These are phyloP conservation scores for Lachnellula willkommii DNA, from an alignment of 2,329 filamentous ascomycete genomes.

Conservation along the genomic window DNA sequence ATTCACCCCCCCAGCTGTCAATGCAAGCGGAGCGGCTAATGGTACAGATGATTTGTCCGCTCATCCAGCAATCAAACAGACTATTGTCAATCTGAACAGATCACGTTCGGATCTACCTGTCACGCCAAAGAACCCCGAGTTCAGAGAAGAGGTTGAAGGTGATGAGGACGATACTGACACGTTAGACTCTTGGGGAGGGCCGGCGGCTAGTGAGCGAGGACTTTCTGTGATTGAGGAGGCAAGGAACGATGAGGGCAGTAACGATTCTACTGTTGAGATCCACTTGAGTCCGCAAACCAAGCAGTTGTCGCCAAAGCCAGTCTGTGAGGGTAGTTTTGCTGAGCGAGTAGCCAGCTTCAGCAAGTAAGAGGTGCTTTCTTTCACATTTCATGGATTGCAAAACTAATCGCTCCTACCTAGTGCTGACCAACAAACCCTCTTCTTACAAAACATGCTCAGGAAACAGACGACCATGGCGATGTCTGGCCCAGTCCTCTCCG, in stretches of 20 bases:
- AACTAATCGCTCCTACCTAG: slow-evolving; percentile 11
- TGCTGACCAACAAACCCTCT: slow-evolving; percentile 26
- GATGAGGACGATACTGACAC: slow-evolving; percentile 13
- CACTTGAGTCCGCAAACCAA: slow-evolving; percentile 14
- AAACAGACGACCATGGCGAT: slow-evolving; percentile 19
- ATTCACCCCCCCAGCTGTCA: neutral
- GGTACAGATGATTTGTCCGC: slow-evolving; percentile 11
- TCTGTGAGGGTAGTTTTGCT: slow-evolving; percentile 13
- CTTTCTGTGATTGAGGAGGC: neutral
- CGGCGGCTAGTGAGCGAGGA: slow-evolving; percentile 1
- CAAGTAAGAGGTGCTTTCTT: slow-evolving; percentile 17
- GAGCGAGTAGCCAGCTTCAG: slow-evolving; percentile 24
- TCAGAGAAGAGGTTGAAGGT: neutral
- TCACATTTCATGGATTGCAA: neutral
- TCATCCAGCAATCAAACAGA: neutral
- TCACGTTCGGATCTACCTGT: neutral
- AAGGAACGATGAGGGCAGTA: slow-evolving; percentile 7
- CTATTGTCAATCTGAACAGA: neutral
- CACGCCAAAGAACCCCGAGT: slow-evolving; percentile 5
- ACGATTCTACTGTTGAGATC: slow-evolving; percentile 20
- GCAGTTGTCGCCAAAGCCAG: slow-evolving; percentile 10
- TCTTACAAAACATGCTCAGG: slow-evolving; percentile 31
- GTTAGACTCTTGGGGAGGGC: slow-evolving; percentile 17
- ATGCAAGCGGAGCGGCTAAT: neutral
- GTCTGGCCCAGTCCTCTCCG: slow-evolving; percentile 26